Conservation (phyloP, 2,329 filamentous ascomycete genomes). For the Chaetomium globosum region DNA sequence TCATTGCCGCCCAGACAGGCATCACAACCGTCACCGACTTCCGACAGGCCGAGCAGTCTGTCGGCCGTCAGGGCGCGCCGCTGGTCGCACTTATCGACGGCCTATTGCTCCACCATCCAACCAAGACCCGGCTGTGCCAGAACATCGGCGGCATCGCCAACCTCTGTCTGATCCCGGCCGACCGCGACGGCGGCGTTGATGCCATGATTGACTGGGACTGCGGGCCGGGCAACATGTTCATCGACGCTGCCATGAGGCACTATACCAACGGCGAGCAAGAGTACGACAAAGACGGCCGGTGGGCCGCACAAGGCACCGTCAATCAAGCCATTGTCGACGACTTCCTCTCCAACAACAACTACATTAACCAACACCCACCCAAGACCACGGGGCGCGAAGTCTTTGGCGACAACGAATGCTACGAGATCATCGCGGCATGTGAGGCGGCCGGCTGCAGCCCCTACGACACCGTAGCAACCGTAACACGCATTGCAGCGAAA, state of each 20-base stretch:
- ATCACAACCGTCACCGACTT: constrained; percentile 64
- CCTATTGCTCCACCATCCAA: constrained; percentile 58
- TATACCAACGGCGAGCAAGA: constrained; percentile 55
- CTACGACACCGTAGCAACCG: constrained; percentile 59
- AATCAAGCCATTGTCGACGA: constrained; percentile 55
- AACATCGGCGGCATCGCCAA: constrained; percentile 65
- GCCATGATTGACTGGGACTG: constrained; percentile 53
- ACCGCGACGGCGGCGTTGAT: constrained; percentile 44
- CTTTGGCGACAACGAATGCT: constrained; percentile 57
- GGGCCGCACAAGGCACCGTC: constrained; percentile 53
- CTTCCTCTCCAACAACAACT: constrained; percentile 52
- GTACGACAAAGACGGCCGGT: constrained; percentile 56
- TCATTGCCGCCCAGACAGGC: constrained; percentile 58
- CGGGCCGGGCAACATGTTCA: constrained; percentile 59
- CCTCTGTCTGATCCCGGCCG: constrained; percentile 61
- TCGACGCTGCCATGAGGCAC: constrained; percentile 59
- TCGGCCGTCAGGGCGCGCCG: constrained; percentile 57
- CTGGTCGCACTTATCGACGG: constrained; percentile 62
- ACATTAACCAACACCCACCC: constrained; percentile 54
- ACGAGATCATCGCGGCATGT: constrained; percentile 47
- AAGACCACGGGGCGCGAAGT: constrained; percentile 63
- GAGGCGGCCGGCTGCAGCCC: constrained; percentile 42
- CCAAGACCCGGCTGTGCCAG: constrained; percentile 60
- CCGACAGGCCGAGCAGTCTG: constrained; percentile 57
- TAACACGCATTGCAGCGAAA: constrained; percentile 62